Evolutionary conservation across 768 basidiomycete species (phyloP), one percentile per base, ranked within the genome.

Genomic region (Zangia roseola): DNA sequence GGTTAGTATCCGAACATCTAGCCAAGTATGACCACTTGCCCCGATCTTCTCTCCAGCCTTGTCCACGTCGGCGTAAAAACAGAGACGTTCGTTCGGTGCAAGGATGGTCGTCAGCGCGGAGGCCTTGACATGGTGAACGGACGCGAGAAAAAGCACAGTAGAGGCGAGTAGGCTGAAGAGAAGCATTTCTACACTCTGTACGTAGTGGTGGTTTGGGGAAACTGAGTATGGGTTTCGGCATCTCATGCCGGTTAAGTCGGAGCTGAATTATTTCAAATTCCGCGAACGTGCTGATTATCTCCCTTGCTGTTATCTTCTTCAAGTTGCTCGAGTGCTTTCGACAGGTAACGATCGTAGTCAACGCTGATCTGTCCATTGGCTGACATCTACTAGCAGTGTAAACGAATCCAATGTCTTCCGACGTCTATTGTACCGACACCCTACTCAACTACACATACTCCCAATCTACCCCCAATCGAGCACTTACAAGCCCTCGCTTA

Each of bases 41-140:
- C 90, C 86, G 56, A 94, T 83, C 78, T 93, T 95, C 75, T 93
- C 88, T 48, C 91, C 91, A 1, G 81, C 83, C 75, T 94, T 95
- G 75, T 99, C 97, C 19, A 95, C 94, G 64, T 94, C 91, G 6
- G 93, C 91, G 60, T 90, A 97, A 71, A 97, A 98, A 70, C 97
- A 99, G 58, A 88, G 68, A 30, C 88, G 77, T 60, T 91, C 87
- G 57, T 91, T 92, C 1, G 90, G 81, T 14, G 79, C 70, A 53
- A 93, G 83, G 19, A 82, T 69, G 3, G 91, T 94, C 8, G 92
- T 93, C 34, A 95, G 70, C 1, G 92, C 89, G 1, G 87, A 79
- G 12, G 80, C 83, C 21, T 65, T 67, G 30, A 69, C 68, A 7
- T 68, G 67, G 45, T 51, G 72, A 13, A 76, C 17, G 6, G 61